Evolutionary conservation across 176 grass and related monocot genomes (phyloP).

Genomic region (Carex cristatella): DNA sequence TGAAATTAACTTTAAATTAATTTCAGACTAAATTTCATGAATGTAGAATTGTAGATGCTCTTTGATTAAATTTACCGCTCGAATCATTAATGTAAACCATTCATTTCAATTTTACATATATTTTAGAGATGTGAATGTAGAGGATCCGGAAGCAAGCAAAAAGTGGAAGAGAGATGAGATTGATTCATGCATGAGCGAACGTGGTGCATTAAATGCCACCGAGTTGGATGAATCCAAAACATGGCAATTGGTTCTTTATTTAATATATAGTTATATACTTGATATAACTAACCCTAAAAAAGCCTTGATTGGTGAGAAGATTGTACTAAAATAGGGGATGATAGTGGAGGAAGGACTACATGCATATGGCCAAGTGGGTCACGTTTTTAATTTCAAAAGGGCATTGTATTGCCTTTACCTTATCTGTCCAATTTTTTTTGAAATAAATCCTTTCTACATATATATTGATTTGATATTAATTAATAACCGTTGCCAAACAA

Average conservation of each 20-base stretch:
- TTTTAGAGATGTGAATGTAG: background rate
- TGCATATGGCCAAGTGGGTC: slow-evolving; percentile 31
- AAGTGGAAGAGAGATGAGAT: background rate
- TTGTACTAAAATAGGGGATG: slow-evolving; percentile 5
- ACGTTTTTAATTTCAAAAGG: slow-evolving; percentile 15
- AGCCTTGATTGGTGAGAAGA: slow-evolving; percentile 11
- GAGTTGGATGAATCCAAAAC: slow-evolving; percentile 6
- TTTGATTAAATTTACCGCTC: background rate
- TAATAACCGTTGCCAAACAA: background rate
- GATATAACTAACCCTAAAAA: slow-evolving; percentile 9
- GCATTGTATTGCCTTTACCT: background rate
- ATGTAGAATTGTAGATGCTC: too few relatives aligned
- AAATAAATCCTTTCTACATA: background rate
- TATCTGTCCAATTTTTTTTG: background rate
- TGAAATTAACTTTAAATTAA: too few relatives aligned
- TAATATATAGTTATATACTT: background rate
- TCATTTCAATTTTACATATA: background rate
- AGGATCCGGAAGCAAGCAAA: background rate
- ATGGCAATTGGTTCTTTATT: slow-evolving; percentile 21
- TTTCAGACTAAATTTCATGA: too few relatives aligned
- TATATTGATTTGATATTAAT: background rate
- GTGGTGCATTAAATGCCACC: slow-evolving; percentile 18
- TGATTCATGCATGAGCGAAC: slow-evolving; percentile 13
- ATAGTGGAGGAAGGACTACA: slow-evolving; percentile 11
- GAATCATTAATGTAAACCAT: background rate